Evolutionary conservation across 805 yeast species (phyloP), one percentile per base, ranked within the genome.

Genomic region (Lachancea dasiensis): DNA sequence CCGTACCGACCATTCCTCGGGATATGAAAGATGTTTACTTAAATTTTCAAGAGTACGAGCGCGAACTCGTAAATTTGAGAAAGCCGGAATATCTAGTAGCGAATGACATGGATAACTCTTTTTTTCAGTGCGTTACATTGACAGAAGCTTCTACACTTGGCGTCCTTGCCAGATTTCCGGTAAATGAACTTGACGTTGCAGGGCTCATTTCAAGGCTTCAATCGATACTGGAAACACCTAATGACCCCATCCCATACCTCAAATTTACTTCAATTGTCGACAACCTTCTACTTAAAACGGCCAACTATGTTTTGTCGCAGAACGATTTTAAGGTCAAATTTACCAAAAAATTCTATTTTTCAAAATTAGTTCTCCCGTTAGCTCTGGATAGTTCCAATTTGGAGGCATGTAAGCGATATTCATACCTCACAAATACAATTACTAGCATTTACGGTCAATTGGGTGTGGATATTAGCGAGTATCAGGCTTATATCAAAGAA

Each of bases 161-260:
- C 8, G 46, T 39, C 1, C 44, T 58, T 1, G 46, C 55, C 10
- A 64, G 68, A 35, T 51, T 68, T 17, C 73, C 78, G 3, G 60
- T 64, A 6, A 54, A 70, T 9, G 69, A 68, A 21, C 47, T 71
- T 22, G 85, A 79, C 47, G 58, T 70, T 6, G 64, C 73, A 16
- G 73, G 69, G 4, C 50, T 73, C 1, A 36, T 76, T 1, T 53
- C 56, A 29, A 66, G 76, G 46, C 40, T 74, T 3, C 43, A 51
- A 9, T 46, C 58, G 1, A 37, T 70, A 4, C 36, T 68, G 3
- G 23, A 46, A 0, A 64, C 61, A 20, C 39, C 47, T 1, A n/a
- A 34, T 0, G 31, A 61, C 3, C 20, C 40, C 1, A 42, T 60
- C 2, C 46, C 56, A 26, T 30, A 39, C 3, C 25, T 32, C 3